Percentiles rank a stretch among this genome's conserved stretches.
Conservation (phyloP, 331 rosid genomes). For the Malus hybrid region DNA sequence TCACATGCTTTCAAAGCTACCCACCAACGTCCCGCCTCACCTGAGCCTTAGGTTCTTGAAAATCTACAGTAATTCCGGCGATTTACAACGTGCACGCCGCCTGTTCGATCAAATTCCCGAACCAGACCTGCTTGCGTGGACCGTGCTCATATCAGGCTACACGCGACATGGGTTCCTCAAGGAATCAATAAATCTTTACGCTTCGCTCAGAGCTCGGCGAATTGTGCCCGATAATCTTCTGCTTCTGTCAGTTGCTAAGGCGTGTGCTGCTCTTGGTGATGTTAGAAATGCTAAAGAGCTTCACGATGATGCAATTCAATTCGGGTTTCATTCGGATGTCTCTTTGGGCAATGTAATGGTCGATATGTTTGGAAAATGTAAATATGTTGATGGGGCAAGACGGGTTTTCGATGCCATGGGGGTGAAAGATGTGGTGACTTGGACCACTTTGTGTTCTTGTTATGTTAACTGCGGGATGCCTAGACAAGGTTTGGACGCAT, state of each 20-base stretch:
- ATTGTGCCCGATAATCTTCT: constrained; percentile 22
- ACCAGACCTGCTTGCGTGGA: constrained; percentile 35
- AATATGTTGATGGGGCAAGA: neutral
- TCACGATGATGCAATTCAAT: neutral
- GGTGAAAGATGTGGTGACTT: neutral
- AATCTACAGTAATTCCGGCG: constrained; percentile 20
- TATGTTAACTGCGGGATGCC: neutral
- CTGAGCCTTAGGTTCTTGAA: constrained; percentile 22
- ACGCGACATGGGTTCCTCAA: constrained; percentile 26
- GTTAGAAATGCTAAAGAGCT: constrained; percentile 4
- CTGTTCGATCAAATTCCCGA: constrained; percentile 37
- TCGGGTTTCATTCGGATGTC: neutral
- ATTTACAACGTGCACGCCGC: constrained; percentile 28
- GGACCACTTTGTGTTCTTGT: neutral
- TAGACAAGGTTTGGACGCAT: neutral
- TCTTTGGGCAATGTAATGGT: constrained; percentile 4
- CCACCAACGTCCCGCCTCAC: constrained; percentile 26
- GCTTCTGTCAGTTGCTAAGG: constrained; percentile 29
- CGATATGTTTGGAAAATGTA: neutral
- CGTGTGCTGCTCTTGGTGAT: constrained; percentile 38
- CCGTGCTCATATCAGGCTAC: constrained; percentile 36
- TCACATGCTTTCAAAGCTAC: constrained; percentile 15
- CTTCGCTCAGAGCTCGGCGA: constrained; percentile 12
- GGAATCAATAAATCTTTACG: constrained; percentile 33
- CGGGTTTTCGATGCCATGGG: neutral